These are phyloP conservation scores for Diaporthe citrichinensis DNA, from an alignment of 2,329 filamentous ascomycete species.

Conservation along the genomic window DNA sequence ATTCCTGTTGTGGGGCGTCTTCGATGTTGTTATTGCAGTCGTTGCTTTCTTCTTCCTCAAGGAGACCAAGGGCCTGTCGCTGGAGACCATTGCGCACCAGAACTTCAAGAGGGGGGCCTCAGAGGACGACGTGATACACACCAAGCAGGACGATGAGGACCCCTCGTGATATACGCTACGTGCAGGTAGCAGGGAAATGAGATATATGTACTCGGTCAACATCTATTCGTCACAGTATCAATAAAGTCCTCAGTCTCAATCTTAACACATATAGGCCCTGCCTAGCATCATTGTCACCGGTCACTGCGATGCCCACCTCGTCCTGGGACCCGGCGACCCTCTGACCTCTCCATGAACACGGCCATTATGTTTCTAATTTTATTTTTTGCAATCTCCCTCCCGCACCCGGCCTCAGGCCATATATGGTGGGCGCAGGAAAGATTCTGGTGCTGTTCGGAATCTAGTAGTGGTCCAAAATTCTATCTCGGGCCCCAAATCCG, in stretches of 20 bases:
- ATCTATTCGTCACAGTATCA: not conserved
- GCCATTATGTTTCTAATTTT: not conserved
- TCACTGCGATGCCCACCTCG: not conserved
- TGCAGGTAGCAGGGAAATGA: too few species aligned
- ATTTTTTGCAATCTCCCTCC: not conserved
- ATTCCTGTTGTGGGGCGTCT: constrained; percentile 62
- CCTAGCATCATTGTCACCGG: not conserved
- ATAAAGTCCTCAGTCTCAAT: not conserved
- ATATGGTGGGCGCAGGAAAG: not conserved
- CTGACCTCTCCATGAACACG: not conserved
- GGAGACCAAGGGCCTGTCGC: constrained; percentile 77
- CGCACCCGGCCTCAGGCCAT: not conserved
- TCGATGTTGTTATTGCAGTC: constrained; percentile 57
- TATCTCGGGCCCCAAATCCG: not conserved
- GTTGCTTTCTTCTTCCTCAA: constrained; percentile 70
- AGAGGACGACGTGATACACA: constrained; percentile 33
- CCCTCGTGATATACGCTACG: not conserved
- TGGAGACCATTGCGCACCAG: constrained; percentile 67
- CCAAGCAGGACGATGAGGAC: constrained; percentile 34
- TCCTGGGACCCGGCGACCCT: not conserved
- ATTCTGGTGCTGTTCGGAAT: not conserved
- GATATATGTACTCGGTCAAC: not conserved
- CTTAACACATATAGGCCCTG: not conserved
- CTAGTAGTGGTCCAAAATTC: too few species aligned
- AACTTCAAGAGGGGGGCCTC: constrained; percentile 45